phyloP scores from a whole-genome alignment of 139 green algal species.

The Pleodorina starrii region DNA sequence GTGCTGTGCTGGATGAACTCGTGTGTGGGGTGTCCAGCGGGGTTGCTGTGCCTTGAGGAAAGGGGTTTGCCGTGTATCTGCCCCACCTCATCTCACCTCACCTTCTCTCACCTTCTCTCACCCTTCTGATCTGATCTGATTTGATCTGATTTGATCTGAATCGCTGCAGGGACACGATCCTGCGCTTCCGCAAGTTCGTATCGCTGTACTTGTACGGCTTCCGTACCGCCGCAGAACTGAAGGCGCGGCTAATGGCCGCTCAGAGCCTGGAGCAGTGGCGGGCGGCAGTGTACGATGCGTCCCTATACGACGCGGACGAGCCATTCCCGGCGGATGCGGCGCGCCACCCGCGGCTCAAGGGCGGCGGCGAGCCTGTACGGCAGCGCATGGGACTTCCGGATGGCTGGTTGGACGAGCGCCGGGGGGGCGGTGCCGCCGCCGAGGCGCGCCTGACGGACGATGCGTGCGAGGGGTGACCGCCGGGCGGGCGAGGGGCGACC shows the following conservation, averaged over 20 bases:
- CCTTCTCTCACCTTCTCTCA: too few species aligned
- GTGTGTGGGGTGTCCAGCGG: too few species aligned
- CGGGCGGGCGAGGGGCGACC: too few species aligned
- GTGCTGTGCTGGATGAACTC: too few species aligned
- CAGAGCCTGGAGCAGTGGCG: constrained; percentile 50
- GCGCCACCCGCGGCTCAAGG: constrained; percentile 52
- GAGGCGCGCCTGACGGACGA: constrained; percentile 24
- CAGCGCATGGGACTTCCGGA: constrained; percentile 55
- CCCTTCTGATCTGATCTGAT: too few species aligned
- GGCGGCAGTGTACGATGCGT: constrained; percentile 3
- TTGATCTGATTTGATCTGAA: background rate
- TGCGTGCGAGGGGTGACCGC: constrained; percentile 40
- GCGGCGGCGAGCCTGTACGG: background rate
- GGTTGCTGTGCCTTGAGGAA: too few species aligned
- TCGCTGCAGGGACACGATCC: constrained; percentile 24
- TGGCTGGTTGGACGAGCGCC: constrained; percentile 37
- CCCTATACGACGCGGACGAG: constrained; percentile 46
- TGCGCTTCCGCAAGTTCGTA: constrained; percentile 65
- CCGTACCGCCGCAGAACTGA: constrained; percentile 20
- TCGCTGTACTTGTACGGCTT: constrained; percentile 64
- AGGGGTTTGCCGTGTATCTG: too few species aligned
- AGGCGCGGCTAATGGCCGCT: constrained; percentile 40
- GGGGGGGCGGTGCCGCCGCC: background rate
- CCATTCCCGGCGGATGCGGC: background rate
- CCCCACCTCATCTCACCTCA: too few species aligned